These are phyloP conservation scores for Tetraselmis striata DNA, from an alignment of 139 green algal species.

Conservation along the genomic window DNA sequence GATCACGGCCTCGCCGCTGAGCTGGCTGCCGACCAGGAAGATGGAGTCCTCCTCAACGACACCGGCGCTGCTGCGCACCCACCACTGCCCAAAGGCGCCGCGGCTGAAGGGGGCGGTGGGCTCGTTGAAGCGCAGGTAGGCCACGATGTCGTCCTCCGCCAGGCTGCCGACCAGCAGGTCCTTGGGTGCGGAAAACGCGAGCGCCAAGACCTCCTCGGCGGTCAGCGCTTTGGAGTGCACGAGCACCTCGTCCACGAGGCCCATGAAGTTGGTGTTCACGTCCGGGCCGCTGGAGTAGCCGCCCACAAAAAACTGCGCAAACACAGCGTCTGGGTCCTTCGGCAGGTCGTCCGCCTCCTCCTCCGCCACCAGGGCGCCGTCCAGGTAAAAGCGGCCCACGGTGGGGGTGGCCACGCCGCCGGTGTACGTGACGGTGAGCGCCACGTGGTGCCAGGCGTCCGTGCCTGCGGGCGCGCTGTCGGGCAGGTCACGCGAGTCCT, in stretches of 20 bases:
- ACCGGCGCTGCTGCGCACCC: neutral
- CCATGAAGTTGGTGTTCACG: conserved; percentile 5
- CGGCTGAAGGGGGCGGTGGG: neutral
- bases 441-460: conserved; percentile 9
- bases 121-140: conserved; percentile 13
- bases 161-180: neutral
- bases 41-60: neutral
- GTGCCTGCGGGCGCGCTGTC: neutral
- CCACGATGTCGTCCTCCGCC: conserved; percentile 1
- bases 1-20: neutral
- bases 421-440: neutral
- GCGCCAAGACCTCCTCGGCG: neutral
- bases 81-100: neutral
- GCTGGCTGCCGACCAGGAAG: neutral
- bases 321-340: neutral
- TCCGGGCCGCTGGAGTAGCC: neutral
- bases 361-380: neutral
- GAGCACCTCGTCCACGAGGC: conserved; percentile 14
- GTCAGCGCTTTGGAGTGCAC: neutral
- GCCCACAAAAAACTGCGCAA: conserved; percentile 11
- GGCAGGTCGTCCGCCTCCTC: neutral
- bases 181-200: neutral
- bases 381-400: neutral
- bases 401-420: neutral
- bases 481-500: neutral